Percentiles rank a stretch among this genome's conserved stretches.
Evolutionary conservation across 768 basidiomycete species (phyloP).

Genomic region (Trametes villosa): DNA sequence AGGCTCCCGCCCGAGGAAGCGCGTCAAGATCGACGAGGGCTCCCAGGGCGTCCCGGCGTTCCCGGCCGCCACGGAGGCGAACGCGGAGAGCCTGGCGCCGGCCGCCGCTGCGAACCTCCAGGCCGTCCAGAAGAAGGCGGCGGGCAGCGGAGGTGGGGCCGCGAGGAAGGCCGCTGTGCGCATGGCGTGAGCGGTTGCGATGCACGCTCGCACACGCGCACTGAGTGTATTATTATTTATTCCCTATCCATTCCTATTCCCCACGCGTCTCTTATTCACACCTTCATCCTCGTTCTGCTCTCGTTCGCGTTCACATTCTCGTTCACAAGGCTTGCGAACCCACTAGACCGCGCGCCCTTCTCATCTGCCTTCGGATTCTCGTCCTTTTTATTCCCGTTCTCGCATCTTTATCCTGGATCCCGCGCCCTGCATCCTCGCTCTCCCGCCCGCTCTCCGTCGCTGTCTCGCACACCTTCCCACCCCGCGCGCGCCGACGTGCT

Average conservation of each 20-base stretch:
- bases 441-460: neutral
- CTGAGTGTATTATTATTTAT: neutral
- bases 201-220: neutral
- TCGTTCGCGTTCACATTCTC: no score
- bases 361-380: no score
- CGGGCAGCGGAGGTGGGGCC: neutral
- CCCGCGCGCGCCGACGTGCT: no score
- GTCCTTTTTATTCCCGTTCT: no score
- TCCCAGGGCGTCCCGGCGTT: neutral
- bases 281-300: no score
- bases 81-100: slow-evolving; percentile 9
- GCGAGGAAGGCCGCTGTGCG: slow-evolving; percentile 3
- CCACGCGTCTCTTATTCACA: no score
- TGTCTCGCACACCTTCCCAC: neutral
- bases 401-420: neutral
- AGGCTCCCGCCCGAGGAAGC: slow-evolving; percentile 9
- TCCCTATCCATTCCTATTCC: neutral
- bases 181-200: slow-evolving; percentile 1
- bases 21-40: slow-evolving; percentile 5
- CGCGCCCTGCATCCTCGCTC: neutral
- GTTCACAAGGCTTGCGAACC: no score
- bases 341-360: no score
- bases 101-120: neutral
- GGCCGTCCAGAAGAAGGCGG: slow-evolving; percentile 9
- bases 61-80: neutral